These are phyloP conservation scores for Turritis glabra DNA, from an alignment of 345 rosid genomes.

Conservation along the genomic window DNA sequence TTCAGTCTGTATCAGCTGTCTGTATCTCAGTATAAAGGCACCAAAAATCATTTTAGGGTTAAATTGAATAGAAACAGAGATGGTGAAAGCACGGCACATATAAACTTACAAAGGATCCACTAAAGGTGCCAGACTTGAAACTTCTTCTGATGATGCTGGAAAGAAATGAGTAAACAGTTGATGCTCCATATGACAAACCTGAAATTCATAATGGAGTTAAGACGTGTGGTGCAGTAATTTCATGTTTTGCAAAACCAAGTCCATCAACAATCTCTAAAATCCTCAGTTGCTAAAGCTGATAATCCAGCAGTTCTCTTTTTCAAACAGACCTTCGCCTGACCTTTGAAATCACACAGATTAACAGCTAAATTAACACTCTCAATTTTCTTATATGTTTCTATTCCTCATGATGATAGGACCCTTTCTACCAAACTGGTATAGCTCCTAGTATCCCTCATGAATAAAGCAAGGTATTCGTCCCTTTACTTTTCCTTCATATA, in stretches of 20 bases:
- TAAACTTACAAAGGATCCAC: conserved; percentile 87
- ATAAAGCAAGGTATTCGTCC: background rate
- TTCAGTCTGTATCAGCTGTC: background rate
- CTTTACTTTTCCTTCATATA: conserved; percentile 33
- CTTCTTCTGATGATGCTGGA: conserved; percentile 86
- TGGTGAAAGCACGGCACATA: conserved; percentile 2
- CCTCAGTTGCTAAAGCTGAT: conserved; percentile 18
- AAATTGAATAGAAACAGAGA: conserved; percentile 16
- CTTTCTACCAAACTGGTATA: conserved; percentile 20
- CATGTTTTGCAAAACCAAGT: background rate
- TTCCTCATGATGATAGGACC: background rate
- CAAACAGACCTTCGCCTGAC: conserved; percentile 6
- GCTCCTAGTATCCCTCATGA: conserved; percentile 15
- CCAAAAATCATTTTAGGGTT: conserved; percentile 9
- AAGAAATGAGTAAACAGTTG: conserved; percentile 95
- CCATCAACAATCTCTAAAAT: conserved; percentile 5
- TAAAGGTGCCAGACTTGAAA: conserved; percentile 88
- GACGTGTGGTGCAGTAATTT: conserved; percentile 8
- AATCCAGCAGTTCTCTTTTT: conserved; percentile 1
- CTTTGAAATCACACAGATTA: conserved; percentile 8
- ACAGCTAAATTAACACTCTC: background rate
- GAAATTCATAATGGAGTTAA: conserved; percentile 34
- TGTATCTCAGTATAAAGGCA: conserved; percentile 15
- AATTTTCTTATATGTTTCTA: background rate
- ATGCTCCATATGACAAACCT: conserved; percentile 98